phyloP scores from a whole-genome alignment of 2,329 filamentous ascomycete species.

The Xylaria arbuscula region DNA sequence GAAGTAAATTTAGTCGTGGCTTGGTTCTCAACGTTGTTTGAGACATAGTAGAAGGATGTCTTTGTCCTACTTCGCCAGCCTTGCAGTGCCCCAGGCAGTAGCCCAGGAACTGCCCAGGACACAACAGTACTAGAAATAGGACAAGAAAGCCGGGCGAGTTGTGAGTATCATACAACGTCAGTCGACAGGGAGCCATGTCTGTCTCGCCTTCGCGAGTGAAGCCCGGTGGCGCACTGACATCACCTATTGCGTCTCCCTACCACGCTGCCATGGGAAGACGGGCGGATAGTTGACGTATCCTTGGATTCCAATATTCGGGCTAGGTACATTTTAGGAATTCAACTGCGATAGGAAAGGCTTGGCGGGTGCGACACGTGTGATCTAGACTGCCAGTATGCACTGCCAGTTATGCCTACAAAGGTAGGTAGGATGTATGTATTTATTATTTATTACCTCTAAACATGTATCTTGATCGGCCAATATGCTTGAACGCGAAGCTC shows the following conservation, averaged over 20 bases:
- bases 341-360: constrained; percentile 24
- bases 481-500: constrained; percentile 16
- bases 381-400: constrained; percentile 14
- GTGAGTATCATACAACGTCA: too few relatives aligned
- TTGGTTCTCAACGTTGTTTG: constrained; percentile 1
- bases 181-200: constrained; percentile 28
- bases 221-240: constrained; percentile 28
- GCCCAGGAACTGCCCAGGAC: too few relatives aligned
- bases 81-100: not conserved
- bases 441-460: too few relatives aligned
- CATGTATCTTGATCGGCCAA: not conserved
- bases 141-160: too few relatives aligned
- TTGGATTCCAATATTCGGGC: constrained; percentile 9
- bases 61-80: constrained; percentile 11
- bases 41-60: not conserved
- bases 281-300: constrained; percentile 13
- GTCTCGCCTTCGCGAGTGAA: constrained; percentile 17
- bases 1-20: constrained; percentile 8
- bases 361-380: constrained; percentile 22
- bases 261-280: not conserved
- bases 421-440: too few relatives aligned
- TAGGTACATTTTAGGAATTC: constrained; percentile 17
- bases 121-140: too few relatives aligned
- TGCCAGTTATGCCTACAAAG: too few relatives aligned
- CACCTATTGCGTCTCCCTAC: constrained; percentile 21